Evolutionary conservation across 2,329 filamentous ascomycete genomes (phyloP).

Genomic region (Rhexocercosporidium sp.): DNA sequence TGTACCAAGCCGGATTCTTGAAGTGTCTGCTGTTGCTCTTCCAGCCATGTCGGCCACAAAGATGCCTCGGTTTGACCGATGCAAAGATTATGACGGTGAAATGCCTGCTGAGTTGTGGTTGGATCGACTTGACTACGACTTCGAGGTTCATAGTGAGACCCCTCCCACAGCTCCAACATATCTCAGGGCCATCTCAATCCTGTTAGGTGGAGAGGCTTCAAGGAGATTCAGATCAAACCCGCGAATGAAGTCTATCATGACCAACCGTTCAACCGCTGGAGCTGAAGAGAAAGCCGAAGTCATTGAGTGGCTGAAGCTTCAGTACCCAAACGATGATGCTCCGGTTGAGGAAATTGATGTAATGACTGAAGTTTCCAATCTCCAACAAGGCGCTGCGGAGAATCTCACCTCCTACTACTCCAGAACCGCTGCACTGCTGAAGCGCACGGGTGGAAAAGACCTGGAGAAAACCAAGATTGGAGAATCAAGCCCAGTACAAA

Average conservation of each 20-base stretch:
- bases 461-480: background rate
- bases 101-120: too few relatives aligned
- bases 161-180: too few relatives aligned
- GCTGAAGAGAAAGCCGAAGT: background rate
- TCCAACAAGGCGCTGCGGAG: background rate
- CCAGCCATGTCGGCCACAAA: too few relatives aligned
- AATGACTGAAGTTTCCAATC: background rate
- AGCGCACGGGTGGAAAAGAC: background rate
- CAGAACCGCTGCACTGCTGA: background rate
- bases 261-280: background rate
- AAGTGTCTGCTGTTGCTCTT: too few relatives aligned
- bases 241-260: background rate
- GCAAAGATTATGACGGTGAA: too few relatives aligned
- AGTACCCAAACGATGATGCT: background rate
- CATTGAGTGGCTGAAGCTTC: background rate
- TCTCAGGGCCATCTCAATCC: background rate
- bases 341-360: background rate
- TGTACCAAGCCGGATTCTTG: too few relatives aligned
- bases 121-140: too few relatives aligned
- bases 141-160: too few relatives aligned
- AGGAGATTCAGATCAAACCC: background rate
- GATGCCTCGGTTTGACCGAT: too few relatives aligned
- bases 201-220: background rate
- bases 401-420: background rate
- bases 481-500: background rate